Percentiles rank a stretch among this genome's conserved stretches.
Evolutionary conservation across 805 yeast genomes (phyloP).

Genomic region (Pichia eremophila): DNA sequence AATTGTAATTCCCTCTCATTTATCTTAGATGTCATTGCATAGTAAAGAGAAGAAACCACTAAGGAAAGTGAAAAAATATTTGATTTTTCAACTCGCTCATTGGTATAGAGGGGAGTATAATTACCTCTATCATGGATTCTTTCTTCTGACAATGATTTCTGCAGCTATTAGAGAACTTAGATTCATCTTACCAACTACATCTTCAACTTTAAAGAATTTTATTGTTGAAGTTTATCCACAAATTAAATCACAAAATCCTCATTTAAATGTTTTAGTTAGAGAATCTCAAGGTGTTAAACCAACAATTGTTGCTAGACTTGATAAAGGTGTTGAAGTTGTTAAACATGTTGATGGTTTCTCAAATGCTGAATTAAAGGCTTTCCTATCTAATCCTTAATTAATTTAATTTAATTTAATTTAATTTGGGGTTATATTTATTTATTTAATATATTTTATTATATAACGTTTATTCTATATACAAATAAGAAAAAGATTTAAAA

Average conservation of each 20-base stretch:
- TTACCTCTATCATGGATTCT: too few species aligned
- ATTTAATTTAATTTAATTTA: too few species aligned
- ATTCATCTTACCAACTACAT: slow-evolving; percentile 72
- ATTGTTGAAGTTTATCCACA: slow-evolving; percentile 54
- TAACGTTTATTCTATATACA: neutral
- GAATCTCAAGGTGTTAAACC: slow-evolving; percentile 71
- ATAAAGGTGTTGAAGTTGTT: slow-evolving; percentile 41
- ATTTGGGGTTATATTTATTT: too few species aligned
- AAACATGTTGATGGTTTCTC: slow-evolving; percentile 40
- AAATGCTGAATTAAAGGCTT: slow-evolving; percentile 34
- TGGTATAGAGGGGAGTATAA: too few species aligned
- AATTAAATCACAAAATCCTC: slow-evolving; percentile 54
- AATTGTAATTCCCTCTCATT: slow-evolving; percentile 53
- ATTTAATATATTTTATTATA: neutral
- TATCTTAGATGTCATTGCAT: slow-evolving; percentile 12
- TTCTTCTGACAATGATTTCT: slow-evolving; percentile 21
- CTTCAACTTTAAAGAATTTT: slow-evolving; percentile 56
- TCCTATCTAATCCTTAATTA: slow-evolving; percentile 17
- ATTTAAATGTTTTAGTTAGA: slow-evolving; percentile 66
- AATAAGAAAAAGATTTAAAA: neutral
- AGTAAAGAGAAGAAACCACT: too few species aligned
- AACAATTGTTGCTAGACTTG: slow-evolving; percentile 65
- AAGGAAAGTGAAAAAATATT: neutral
- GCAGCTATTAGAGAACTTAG: slow-evolving; percentile 66
- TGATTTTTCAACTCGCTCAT: too few species aligned